Conservation (phyloP, 768 basidiomycete genomes). For the Cantharellus anzutake region DNA sequence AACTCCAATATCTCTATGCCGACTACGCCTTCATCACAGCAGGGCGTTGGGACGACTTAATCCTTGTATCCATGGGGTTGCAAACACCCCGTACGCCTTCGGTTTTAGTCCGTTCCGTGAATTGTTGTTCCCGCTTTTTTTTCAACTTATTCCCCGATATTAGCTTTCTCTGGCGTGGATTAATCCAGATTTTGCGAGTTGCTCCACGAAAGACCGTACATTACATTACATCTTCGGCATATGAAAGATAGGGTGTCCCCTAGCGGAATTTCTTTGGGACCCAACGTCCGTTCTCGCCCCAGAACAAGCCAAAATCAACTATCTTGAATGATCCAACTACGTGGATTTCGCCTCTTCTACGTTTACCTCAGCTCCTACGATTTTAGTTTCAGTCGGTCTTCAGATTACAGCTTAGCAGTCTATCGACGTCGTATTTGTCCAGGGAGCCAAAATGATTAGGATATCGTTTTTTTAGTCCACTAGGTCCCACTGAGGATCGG, state of each 20-base stretch:
- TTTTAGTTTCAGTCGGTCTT: constrained; percentile 22
- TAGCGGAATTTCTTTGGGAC: too few species aligned
- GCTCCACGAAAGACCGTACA: not conserved
- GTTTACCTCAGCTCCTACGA: constrained; percentile 20
- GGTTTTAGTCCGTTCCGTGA: too few species aligned
- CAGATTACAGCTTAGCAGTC: constrained; percentile 72
- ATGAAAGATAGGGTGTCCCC: too few species aligned
- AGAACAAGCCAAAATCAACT: constrained; percentile 52
- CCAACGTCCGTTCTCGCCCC: too few species aligned
- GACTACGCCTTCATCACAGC: too few species aligned
- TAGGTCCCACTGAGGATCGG: constrained; percentile 56
- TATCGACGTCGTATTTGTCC: constrained; percentile 50
- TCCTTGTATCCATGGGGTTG: too few species aligned
- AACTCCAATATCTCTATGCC: too few species aligned
- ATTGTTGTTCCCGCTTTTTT: too few species aligned
- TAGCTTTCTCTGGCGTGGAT: too few species aligned
- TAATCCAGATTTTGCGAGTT: not conserved
- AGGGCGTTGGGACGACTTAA: too few species aligned
- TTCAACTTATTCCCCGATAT: too few species aligned
- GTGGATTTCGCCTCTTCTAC: constrained; percentile 22
- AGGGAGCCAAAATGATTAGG: constrained; percentile 61
- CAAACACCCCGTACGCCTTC: too few species aligned
- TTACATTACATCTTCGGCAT: not conserved
- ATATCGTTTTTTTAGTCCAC: constrained; percentile 56
- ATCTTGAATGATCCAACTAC: constrained; percentile 44